Evolutionary conservation across 1,284 basidiomycete genomes (phyloP).

Genomic region (Apiotrichum sp.): DNA sequence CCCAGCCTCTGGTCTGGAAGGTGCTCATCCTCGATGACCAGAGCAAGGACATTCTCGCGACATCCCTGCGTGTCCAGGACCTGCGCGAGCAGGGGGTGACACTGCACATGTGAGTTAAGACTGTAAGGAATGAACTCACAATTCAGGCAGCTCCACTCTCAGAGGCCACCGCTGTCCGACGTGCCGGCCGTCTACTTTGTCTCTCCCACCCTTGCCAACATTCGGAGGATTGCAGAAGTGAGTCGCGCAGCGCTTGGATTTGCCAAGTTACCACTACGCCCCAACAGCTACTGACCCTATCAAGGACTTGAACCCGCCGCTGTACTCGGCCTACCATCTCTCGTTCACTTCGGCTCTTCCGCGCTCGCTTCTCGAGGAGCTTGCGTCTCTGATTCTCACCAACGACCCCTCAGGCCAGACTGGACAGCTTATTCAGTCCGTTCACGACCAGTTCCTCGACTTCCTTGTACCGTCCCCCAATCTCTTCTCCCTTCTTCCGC

Average conservation of each 20-base stretch:
- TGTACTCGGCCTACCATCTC: slow-evolving; percentile 91
- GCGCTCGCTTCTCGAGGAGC: slow-evolving; percentile 82
- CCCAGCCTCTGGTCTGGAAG: slow-evolving; percentile 87
- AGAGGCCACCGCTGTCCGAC: slow-evolving; percentile 82
- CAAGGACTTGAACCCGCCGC: slow-evolving; percentile 63
- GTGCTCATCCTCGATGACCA: slow-evolving; percentile 90
- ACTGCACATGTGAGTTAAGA: slow-evolving; percentile 73
- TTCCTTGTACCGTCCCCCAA: slow-evolving; percentile 91
- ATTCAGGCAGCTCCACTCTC: slow-evolving; percentile 78
- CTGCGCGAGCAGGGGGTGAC: slow-evolving; percentile 94
- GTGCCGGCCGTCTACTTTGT: slow-evolving; percentile 98
- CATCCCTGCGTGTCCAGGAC: slow-evolving; percentile 91
- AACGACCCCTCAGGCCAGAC: slow-evolving; percentile 59
- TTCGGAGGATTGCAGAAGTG: slow-evolving; percentile 82
- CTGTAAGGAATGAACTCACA: not conserved
- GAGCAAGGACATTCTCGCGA: slow-evolving; percentile 93
- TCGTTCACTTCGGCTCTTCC: slow-evolving; percentile 92
- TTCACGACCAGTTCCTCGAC: slow-evolving; percentile 93
- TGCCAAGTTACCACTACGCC: too few species aligned
- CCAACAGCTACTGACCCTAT: not conserved
- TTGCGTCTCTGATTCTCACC: slow-evolving; percentile 79
- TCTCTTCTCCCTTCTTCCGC: slow-evolving; percentile 83
- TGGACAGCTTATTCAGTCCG: slow-evolving; percentile 68
- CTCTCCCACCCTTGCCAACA: slow-evolving; percentile 78
- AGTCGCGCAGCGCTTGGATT: not conserved